These are phyloP conservation scores for Leucaena leucocephala DNA, from an alignment of 306 rosid species.

Conservation along the genomic window DNA sequence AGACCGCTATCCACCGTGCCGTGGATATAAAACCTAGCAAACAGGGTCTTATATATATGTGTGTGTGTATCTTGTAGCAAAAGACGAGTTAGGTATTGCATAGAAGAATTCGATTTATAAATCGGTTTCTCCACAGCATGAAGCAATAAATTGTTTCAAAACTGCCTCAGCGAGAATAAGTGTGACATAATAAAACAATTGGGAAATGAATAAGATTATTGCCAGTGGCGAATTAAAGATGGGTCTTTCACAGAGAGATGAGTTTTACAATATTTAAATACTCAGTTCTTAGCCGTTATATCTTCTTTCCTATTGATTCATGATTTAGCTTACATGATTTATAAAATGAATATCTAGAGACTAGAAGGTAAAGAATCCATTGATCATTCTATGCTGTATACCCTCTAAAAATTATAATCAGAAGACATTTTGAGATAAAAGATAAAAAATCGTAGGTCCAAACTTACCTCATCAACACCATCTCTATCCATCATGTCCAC, in stretches of 20 bases:
- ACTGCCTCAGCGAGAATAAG: conserved; percentile 15
- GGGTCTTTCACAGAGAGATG: background rate
- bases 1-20: background rate
- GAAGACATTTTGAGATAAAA: conserved; percentile 9
- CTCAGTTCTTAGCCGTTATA: background rate
- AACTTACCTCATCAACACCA: conserved; percentile 65
- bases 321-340: conserved; percentile 1
- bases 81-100: background rate
- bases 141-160: background rate
- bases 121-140: background rate
- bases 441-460: conserved; percentile 2
- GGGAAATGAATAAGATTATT: background rate
- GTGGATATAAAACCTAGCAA: background rate
- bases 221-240: background rate
- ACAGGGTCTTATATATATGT: background rate
- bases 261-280: conserved; percentile 13
- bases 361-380: conserved; percentile 3
- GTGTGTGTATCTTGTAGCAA: background rate
- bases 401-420: conserved; percentile 1
- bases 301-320: conserved; percentile 5
- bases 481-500: conserved; percentile 66
- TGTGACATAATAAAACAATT: background rate
- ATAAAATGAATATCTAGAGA: conserved; percentile 20
- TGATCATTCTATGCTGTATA: background rate
- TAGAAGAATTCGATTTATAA: background rate